Evolutionary conservation across 768 basidiomycete species (phyloP), one percentile per base, ranked within the genome.

Genomic region (Boletales sp.): DNA sequence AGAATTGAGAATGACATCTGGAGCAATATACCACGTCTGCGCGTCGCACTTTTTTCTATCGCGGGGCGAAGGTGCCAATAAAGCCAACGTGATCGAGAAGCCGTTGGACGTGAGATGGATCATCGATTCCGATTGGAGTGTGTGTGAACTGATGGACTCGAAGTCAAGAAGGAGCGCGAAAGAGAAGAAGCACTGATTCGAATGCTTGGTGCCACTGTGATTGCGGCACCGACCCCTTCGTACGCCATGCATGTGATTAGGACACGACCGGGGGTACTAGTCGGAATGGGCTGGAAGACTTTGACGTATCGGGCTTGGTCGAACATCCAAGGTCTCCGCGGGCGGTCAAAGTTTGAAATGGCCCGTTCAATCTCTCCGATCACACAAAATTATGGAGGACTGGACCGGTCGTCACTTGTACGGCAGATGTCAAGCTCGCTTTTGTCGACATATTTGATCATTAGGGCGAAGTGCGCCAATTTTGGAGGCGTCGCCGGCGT

Each of bases 141-240:
- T 48, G 45, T 44, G 34, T 14, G 24, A 27, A 27, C 11, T 47
- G 40, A 61, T 50, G 43, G 27, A 2, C 30, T 4, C n/a, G 45
- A 47, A 56, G 36, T 8, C 35, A 35, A 43, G 53, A 52, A 49
- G 11, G 27, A 38, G 34, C 12, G 42, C 1, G 10, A 52, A 57
- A 52, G 50, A 18, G n/a, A 52, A 52, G 60, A 62, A 62, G 60
- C 54, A 50, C 21, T 3, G 27, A 30, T 27, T 13, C 5, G 18
- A 45, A 36, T 19, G 15, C 27, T 39, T 15, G 45, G 34, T 29
- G 21, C 36, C 43, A 47, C 47, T 32, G 31, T 21, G 24, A 42
- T 37, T 43, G 57, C 54, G 51, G 60, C 10, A 45, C 19, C 40
- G 54, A 45, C 41, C 46, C 47, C 46, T 39, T 18, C 41, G 39